A percentile compares a stretch with the other conserved stretches of the same genome.
phyloP scores from a whole-genome alignment of 2,329 filamentous ascomycete genomes.

The Gnomoniopsis smithogilvyi region DNA sequence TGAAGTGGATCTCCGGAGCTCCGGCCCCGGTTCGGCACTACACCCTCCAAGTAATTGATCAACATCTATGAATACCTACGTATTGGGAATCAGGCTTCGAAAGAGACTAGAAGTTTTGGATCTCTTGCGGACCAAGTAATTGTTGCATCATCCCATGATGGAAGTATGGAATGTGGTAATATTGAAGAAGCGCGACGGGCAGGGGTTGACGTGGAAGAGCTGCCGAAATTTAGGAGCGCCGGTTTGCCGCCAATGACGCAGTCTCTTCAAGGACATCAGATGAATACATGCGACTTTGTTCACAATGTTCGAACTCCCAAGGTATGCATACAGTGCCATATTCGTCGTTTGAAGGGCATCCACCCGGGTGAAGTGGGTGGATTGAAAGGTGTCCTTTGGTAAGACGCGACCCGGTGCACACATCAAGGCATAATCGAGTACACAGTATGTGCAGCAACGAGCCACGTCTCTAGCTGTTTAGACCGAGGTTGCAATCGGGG shows the following conservation, averaged over 20 bases:
- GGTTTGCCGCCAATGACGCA: background rate
- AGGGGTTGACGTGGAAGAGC: constrained; percentile 10
- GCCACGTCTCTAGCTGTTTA: background rate
- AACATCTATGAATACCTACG: too few relatives aligned
- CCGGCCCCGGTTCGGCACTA: background rate
- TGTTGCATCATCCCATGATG: background rate
- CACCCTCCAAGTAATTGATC: background rate
- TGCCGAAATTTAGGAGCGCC: background rate
- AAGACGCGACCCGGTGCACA: background rate
- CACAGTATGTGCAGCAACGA: background rate
- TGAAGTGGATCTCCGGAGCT: background rate
- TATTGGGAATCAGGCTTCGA: background rate
- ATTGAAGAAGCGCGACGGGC: constrained; percentile 6
- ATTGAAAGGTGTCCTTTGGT: too few relatives aligned
- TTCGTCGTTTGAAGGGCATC: too few relatives aligned
- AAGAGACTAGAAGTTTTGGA: background rate
- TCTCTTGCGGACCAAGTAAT: background rate
- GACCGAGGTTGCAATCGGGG: background rate
- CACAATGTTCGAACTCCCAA: too few relatives aligned
- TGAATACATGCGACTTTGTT: background rate
- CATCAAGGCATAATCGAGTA: too few relatives aligned
- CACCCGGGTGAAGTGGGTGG: too few relatives aligned
- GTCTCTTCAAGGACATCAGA: background rate
- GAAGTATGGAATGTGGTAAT: background rate
- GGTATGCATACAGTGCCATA: too few relatives aligned